These are phyloP conservation scores for Chalciporus chontae DNA, from an alignment of 768 basidiomycete species.

Conservation along the genomic window DNA sequence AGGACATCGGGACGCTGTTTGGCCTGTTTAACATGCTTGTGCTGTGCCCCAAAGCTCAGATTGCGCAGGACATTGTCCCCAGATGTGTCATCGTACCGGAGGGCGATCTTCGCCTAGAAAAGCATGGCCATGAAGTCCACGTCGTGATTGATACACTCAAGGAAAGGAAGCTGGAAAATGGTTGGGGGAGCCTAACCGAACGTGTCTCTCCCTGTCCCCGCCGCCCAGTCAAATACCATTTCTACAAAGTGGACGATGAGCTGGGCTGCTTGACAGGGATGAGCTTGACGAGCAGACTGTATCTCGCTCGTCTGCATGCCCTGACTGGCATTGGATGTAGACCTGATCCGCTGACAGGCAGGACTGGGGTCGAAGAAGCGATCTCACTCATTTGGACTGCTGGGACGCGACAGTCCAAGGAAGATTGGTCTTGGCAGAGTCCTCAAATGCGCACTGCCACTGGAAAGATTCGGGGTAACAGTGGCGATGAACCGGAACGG, in stretches of 20 bases:
- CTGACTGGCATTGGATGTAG: slow-evolving; percentile 35
- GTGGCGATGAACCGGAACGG: too few relatives aligned
- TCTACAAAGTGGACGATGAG: slow-evolving; percentile 23
- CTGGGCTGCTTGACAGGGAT: slow-evolving; percentile 22
- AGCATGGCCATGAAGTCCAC: not conserved
- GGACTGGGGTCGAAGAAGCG: slow-evolving; percentile 41
- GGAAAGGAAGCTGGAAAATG: too few relatives aligned
- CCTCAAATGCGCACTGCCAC: too few relatives aligned
- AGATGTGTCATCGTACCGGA: slow-evolving; percentile 12
- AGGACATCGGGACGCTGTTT: slow-evolving; percentile 39
- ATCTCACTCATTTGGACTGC: slow-evolving; percentile 35
- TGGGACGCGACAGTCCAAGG: not conserved
- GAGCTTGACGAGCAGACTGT: slow-evolving; percentile 27
- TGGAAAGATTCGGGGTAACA: too few relatives aligned
- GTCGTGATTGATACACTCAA: not conserved
- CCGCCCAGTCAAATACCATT: slow-evolving; percentile 10
- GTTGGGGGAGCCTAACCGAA: too few relatives aligned
- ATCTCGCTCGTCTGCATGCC: slow-evolving; percentile 39
- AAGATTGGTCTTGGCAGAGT: too few relatives aligned
- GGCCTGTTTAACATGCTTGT: slow-evolving; percentile 38
- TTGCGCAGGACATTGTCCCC: not conserved
- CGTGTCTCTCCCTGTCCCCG: not conserved
- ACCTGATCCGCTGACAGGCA: slow-evolving; percentile 38
- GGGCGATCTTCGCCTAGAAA: not conserved
- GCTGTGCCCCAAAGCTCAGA: slow-evolving; percentile 22